Evolutionary conservation across 352 stramenopile species (phyloP).

Genomic region (Pythium diclinum): DNA sequence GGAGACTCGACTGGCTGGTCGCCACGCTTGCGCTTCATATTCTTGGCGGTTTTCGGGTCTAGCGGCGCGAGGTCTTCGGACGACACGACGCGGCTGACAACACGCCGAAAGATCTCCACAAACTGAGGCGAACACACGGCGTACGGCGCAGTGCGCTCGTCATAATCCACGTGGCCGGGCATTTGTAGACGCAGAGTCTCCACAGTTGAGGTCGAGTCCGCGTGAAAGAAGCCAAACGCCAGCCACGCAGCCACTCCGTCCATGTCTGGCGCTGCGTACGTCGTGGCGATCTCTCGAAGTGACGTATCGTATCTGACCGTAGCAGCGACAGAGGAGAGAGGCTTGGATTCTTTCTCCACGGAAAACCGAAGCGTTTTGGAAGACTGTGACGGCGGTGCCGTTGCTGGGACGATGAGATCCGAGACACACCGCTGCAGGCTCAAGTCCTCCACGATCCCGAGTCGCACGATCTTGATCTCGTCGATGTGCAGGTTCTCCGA

Average conservation of each 20-base stretch:
- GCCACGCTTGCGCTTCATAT: constrained; percentile 18
- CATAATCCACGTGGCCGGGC: constrained; percentile 7
- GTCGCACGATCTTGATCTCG: constrained; percentile 11
- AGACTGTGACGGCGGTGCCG: neutral
- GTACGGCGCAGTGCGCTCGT: constrained; percentile 2
- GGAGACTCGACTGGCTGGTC: neutral
- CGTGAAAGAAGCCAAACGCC: constrained; percentile 20
- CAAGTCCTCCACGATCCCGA: constrained; percentile 14
- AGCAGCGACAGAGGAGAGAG: constrained; percentile 9
- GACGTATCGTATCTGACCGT: constrained; percentile 17
- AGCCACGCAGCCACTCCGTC: constrained; percentile 12
- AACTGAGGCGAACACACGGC: constrained; percentile 13
- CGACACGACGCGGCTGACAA: constrained; percentile 5
- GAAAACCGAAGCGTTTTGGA: neutral
- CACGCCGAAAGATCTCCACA: constrained; percentile 19
- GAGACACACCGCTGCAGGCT: constrained; percentile 20
- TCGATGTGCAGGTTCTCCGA: constrained; percentile 14
- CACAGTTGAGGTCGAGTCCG: constrained; percentile 4
- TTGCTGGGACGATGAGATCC: constrained; percentile 7
- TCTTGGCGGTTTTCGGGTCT: constrained; percentile 9
- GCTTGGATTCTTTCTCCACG: constrained; percentile 13
- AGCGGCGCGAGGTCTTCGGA: constrained; percentile 20
- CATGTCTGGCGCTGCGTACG: constrained; percentile 6
- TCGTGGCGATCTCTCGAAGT: constrained; percentile 2
- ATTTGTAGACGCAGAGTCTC: constrained; percentile 15